Base-by-base conservation (phyloP, 495 filamentous ascomycete genomes). In the Pyrenula aspistea region DNA sequence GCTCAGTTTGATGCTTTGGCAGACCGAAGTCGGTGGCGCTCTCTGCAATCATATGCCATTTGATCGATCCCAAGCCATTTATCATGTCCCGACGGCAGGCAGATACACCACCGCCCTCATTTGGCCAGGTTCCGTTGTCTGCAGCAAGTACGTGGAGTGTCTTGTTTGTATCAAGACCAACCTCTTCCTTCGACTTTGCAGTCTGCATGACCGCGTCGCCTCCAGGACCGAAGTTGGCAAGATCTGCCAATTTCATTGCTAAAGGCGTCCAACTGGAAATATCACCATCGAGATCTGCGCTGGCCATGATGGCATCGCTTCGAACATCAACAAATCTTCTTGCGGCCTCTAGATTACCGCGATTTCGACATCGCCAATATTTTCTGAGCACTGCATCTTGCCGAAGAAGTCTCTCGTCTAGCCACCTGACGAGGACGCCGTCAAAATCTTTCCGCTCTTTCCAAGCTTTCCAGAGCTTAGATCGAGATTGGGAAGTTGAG, bases 81-180 rank as follows among this genome's bases (percentile, higher is more conserved):
- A 86, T 81, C 71, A 86, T 74, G 59, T 86, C 83, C 55, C 83
- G 71, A n/a, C 83, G 78, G 68, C 83, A 86, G 24, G 80, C 81
- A 49, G 82, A 84, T 19, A 86, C 82, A 62, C 83, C 83, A 56
- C 83, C 83, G 54, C 79, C 80, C 61, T 83, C 79, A 54, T 84
- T 83, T 0, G 83, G 83, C 83, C 83, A 86, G 25, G 81, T 84
- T 12, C 80, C 80, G 36, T 72, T 83, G 62, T 86, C 83, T 12
- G 79, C 75, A 50, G 82, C 81, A 60, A 86, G 73, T 54, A 86
- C 80, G 58, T 83, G 82, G 12, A 86, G 72, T 3, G 67, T 73
- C 36, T 77, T 70, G 19, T 79, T 73, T 10, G 71, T 81, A 61
- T 84, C 83, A 1, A 65, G 64, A 42, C 69, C 65, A 54, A 72